Conservation (phyloP, 441 rosid genomes). For the Viola pubescens region DNA sequence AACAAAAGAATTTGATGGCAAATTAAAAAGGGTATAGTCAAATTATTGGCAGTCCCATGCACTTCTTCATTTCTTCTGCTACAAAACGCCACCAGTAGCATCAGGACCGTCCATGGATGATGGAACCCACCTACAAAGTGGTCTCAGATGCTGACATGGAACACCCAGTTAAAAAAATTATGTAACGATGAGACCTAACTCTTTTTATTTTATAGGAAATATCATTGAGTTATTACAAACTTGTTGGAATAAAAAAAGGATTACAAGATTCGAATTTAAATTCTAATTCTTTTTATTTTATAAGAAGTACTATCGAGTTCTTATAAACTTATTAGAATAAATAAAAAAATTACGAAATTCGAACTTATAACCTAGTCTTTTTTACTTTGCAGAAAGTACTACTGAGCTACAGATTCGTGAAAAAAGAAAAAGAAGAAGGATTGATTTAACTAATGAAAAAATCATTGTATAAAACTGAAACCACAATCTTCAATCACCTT, state of each 20-base stretch:
- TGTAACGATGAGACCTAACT: no score
- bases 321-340: no score
- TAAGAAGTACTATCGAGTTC: not conserved
- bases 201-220: not conserved
- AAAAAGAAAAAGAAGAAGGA: not conserved
- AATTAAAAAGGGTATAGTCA: constrained; percentile 9
- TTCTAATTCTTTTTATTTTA: no score
- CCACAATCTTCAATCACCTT: constrained; percentile 23
- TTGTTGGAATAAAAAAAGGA: no score
- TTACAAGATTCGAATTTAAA: no score
- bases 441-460: not conserved
- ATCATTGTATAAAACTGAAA: constrained; percentile 9
- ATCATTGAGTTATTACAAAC: no score
- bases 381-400: no score
- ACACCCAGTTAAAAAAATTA: not conserved
- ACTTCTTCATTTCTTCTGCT: not conserved
- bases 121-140: not conserved
- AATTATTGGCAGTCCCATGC: constrained; percentile 16
- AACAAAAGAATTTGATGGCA: constrained; percentile 10
- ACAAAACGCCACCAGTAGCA: constrained; percentile 6
- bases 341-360: no score
- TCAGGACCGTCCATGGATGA: constrained; percentile 21
- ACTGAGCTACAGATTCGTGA: not conserved
- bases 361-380: no score
- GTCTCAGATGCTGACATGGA: constrained; percentile 21